Evolutionary conservation across 2,329 filamentous ascomycete genomes (phyloP), one percentile per base, ranked within the genome.

Genomic region (Alternaria conjuncta): DNA sequence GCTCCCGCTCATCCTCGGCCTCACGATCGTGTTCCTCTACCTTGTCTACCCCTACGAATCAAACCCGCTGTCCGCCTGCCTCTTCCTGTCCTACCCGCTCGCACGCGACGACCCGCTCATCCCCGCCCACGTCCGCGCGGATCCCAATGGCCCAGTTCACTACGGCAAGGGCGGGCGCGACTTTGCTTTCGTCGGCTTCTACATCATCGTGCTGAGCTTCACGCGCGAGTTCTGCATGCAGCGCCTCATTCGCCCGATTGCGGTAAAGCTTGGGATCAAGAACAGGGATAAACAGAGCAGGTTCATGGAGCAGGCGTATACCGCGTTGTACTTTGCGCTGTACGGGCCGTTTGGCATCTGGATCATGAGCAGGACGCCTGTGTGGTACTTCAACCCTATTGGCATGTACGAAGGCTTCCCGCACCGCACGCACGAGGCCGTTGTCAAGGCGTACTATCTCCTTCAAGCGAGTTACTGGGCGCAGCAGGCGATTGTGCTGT

Each of bases 191-290:
- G 92, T 97, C 58, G 83, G 84, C 63, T 97, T 97, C 83, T 97
- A 97, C 82, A 95, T 88, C 44, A 84, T 97, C 61, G 90, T 97
- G 21, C 86, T 98, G 64, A 94, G 92, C 65, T 97, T 98, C 79
- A 97, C 93, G 11, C 92, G 94, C 77, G 94, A 98, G 80, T 97
- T 97, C 80, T 86, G 97, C 82, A 97, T 97, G 94, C 94, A 97
- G 82, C 90, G 93, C 74, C 74, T 97, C 55, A 88, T 97, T 62
- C 89, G 90, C 12, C 94, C 94, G 0, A 84, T 94, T 65, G 93
- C 93, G 6, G 85, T 88, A 46, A 85, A 84, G 70, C 89, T 85
- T 58, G 92, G 92, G 15, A 89, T 97, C 75, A 86, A 83, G 64
- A 88, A 87, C 66, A 87, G 90, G 60, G 89, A 86, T 67, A 97